phyloP scores from a whole-genome alignment of 163 green algal genomes.

The Volvox carteri region DNA sequence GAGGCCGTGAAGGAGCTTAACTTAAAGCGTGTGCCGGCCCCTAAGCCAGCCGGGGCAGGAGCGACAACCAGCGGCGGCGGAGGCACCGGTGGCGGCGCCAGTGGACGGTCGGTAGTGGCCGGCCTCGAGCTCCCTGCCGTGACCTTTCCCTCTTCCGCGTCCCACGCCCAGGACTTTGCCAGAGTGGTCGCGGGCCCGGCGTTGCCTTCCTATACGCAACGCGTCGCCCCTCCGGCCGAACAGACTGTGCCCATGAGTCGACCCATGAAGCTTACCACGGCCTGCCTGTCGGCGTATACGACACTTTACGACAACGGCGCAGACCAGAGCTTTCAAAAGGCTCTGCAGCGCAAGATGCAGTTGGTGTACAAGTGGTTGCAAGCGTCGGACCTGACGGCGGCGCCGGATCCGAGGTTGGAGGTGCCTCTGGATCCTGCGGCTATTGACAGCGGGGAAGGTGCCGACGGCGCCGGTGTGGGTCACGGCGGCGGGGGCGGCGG shows the following conservation, averaged over 20 bases:
- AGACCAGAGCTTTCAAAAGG: constrained; percentile 49
- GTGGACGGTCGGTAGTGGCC: too few relatives aligned
- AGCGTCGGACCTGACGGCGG: constrained; percentile 31
- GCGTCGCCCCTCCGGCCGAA: background rate
- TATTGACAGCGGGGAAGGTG: background rate
- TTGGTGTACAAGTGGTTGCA: constrained; percentile 47
- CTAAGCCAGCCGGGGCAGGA: background rate
- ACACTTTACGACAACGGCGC: constrained; percentile 44
- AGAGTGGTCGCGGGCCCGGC: background rate
- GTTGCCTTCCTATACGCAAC: constrained; percentile 20
- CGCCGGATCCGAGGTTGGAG: constrained; percentile 41
- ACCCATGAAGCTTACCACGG: constrained; percentile 47
- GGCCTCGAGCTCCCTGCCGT: too few relatives aligned
- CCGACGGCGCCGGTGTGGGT: background rate
- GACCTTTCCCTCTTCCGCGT: too few relatives aligned
- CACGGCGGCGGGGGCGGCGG: background rate
- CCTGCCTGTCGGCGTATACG: constrained; percentile 49
- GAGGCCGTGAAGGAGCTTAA: background rate
- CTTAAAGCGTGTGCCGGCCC: background rate
- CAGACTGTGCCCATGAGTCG: constrained; percentile 13
- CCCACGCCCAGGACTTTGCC: background rate
- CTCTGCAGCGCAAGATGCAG: constrained; percentile 56
- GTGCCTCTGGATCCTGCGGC: background rate
- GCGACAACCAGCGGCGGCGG: background rate
- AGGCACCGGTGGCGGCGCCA: too few relatives aligned